A percentile compares a stretch with the other conserved stretches of the same genome.
These are phyloP conservation scores for Zasmidium citrigriseum DNA, from an alignment of 2,329 filamentous ascomycete species.

Conservation along the genomic window DNA sequence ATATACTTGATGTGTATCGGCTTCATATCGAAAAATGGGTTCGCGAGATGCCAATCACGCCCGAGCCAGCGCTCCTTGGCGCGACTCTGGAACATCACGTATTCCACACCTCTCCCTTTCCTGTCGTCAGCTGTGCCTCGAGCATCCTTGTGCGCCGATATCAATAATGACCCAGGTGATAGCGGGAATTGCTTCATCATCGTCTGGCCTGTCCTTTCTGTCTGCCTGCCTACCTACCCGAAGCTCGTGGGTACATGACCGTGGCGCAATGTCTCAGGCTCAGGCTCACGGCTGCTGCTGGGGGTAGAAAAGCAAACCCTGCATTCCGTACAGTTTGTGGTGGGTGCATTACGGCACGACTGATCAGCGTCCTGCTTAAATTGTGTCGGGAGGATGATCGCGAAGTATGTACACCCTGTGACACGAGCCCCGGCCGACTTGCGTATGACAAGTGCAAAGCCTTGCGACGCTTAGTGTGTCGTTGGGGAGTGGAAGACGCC, in stretches of 20 bases:
- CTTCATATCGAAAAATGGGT: not conserved
- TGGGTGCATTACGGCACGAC: constrained; percentile 18
- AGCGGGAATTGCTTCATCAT: not conserved
- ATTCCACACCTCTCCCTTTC: constrained; percentile 1
- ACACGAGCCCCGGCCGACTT: constrained; percentile 12
- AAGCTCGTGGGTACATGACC: not conserved
- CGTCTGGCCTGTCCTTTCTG: not conserved
- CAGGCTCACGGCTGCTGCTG: constrained; percentile 11
- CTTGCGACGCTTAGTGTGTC: constrained; percentile 7
- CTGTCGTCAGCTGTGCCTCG: not conserved
- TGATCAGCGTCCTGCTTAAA: constrained; percentile 16
- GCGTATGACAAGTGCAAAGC: constrained; percentile 15
- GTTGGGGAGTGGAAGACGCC: not conserved
- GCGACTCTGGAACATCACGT: not conserved
- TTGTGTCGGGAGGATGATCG: constrained; percentile 12
- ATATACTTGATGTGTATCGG: not conserved
- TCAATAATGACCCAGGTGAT: not conserved
- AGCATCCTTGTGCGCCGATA: constrained; percentile 7
- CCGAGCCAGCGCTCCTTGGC: not conserved
- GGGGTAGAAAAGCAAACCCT: constrained; percentile 14
- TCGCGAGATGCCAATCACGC: constrained; percentile 3
- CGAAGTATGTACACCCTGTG: constrained; percentile 12
- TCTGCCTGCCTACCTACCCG: not conserved
- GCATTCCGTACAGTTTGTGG: constrained; percentile 14
- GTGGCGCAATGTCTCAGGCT: constrained; percentile 21